phyloP scores from a whole-genome alignment of 1,139 yeast species.

The Torulaspora globosa region DNA sequence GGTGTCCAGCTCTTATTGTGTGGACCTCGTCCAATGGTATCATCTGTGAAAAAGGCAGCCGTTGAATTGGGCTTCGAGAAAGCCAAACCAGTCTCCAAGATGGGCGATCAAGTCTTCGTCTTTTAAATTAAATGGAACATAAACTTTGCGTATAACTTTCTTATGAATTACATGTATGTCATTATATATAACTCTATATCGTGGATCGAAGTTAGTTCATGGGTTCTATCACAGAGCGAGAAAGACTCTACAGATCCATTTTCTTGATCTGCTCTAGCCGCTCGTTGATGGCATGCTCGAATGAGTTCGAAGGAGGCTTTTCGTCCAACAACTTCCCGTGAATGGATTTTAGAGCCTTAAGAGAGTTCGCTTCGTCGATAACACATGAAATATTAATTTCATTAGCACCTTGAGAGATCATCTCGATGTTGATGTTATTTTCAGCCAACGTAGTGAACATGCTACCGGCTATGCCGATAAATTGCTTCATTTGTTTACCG shows the following conservation, averaged over 20 bases:
- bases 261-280: conserved; percentile 35
- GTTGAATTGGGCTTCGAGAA: conserved; percentile 72
- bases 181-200: conserved; percentile 5
- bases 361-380: conserved; percentile 74
- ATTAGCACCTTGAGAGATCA: conserved; percentile 98
- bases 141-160: conserved; percentile 1
- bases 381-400: conserved; percentile 96
- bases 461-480: conserved; percentile 94
- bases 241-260: conserved; percentile 21
- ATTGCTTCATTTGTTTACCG: conserved; percentile 95
- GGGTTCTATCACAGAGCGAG: conserved; percentile 10
- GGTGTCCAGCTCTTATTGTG: conserved; percentile 75
- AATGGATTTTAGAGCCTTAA: conserved; percentile 79
- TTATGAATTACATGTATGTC: conserved; percentile 2
- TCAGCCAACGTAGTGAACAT: conserved; percentile 95
- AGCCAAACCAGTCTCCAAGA: conserved; percentile 86
- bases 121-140: conserved; percentile 44
- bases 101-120: conserved; percentile 89
- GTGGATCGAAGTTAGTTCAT: background rate
- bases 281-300: conserved; percentile 35
- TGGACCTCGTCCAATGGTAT: conserved; percentile 91
- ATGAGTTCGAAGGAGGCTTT: conserved; percentile 17
- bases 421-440: conserved; percentile 88
- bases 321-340: conserved; percentile 69
- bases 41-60: conserved; percentile 78